A percentile compares a stretch with the other conserved stretches of the same genome.
Conservation (phyloP, 192 early-diverging fungal species). For the Borealophlyctis nickersoniae region DNA sequence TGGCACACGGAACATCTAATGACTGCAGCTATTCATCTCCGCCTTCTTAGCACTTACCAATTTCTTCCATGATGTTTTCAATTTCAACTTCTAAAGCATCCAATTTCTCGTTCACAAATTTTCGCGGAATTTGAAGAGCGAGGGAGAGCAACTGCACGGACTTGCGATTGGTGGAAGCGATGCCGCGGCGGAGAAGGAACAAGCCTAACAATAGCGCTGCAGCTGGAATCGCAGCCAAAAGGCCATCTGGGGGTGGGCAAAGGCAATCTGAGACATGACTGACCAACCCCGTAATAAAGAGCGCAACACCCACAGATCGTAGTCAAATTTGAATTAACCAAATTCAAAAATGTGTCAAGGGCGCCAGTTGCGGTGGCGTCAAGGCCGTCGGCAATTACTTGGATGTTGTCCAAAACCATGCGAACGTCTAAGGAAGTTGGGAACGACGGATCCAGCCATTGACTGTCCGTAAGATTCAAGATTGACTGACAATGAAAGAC, state of each 20-base stretch:
- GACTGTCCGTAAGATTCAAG: background rate
- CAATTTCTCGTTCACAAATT: slow-evolving; percentile 11
- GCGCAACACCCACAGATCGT: too few species aligned
- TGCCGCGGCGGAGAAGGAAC: slow-evolving; percentile 14
- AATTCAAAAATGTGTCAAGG: slow-evolving; percentile 5
- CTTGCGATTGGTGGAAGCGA: slow-evolving; percentile 5
- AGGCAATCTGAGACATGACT: background rate
- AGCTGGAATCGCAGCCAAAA: slow-evolving; percentile 15
- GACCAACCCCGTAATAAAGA: background rate
- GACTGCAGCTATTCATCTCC: too few species aligned
- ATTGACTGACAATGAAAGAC: background rate
- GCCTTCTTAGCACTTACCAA: slow-evolving; percentile 8
- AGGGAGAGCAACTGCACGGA: slow-evolving; percentile 17
- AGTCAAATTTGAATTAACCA: too few species aligned
- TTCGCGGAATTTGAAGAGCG: background rate
- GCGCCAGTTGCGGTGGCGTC: slow-evolving; percentile 6
- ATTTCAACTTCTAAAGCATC: slow-evolving; percentile 57
- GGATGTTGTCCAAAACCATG: slow-evolving; percentile 10
- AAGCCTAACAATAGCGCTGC: slow-evolving; percentile 4
- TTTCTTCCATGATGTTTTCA: slow-evolving; percentile 30
- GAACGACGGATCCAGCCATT: background rate
- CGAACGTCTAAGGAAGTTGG: background rate
- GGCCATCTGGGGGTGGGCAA: slow-evolving; percentile 1
- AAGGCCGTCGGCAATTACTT: slow-evolving; percentile 7
- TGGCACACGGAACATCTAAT: too few species aligned